phyloP scores from a whole-genome alignment of 1,139 yeast species.

The Lizanozyma gosingica region DNA sequence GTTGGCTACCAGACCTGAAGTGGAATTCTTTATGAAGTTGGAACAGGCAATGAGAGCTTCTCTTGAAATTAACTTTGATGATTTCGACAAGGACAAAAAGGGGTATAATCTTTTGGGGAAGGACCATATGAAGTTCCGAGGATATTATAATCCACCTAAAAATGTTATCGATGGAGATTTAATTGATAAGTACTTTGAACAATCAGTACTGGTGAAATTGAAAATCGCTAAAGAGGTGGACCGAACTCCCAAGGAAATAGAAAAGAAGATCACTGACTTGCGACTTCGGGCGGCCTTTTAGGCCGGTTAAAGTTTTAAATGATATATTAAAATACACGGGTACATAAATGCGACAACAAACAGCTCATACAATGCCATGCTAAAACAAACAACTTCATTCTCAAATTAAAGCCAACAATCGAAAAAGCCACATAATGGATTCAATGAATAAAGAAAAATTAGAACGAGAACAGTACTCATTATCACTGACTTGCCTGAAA shows the following conservation, averaged over 20 bases:
- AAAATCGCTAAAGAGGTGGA: slow-evolving; percentile 46
- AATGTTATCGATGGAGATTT: slow-evolving; percentile 84
- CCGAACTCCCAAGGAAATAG: slow-evolving; percentile 50
- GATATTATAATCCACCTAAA: slow-evolving; percentile 72
- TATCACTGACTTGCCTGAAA: too few relatives aligned
- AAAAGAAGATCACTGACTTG: slow-evolving; percentile 50
- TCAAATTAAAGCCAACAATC: too few relatives aligned
- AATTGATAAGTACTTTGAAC: slow-evolving; percentile 45
- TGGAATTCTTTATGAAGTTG: slow-evolving; percentile 46
- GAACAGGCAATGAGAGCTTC: slow-evolving; percentile 39
- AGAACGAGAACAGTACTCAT: too few relatives aligned
- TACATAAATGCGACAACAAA: too few relatives aligned
- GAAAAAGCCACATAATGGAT: too few relatives aligned
- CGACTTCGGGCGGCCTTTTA: slow-evolving; percentile 40
- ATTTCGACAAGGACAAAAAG: slow-evolving; percentile 16
- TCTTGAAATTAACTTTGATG: slow-evolving; percentile 21
- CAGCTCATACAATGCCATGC: too few relatives aligned
- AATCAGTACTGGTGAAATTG: slow-evolving; percentile 32
- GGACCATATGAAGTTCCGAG: slow-evolving; percentile 58
- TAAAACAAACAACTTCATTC: too few relatives aligned
- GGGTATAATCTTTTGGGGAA: slow-evolving; percentile 43
- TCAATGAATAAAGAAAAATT: too few relatives aligned
- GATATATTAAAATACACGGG: too few relatives aligned
- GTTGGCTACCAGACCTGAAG: slow-evolving; percentile 52
- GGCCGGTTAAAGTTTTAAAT: too few relatives aligned